Conservation (phyloP, 495 filamentous ascomycete species). For the Aspergillus ellipticus region DNA sequence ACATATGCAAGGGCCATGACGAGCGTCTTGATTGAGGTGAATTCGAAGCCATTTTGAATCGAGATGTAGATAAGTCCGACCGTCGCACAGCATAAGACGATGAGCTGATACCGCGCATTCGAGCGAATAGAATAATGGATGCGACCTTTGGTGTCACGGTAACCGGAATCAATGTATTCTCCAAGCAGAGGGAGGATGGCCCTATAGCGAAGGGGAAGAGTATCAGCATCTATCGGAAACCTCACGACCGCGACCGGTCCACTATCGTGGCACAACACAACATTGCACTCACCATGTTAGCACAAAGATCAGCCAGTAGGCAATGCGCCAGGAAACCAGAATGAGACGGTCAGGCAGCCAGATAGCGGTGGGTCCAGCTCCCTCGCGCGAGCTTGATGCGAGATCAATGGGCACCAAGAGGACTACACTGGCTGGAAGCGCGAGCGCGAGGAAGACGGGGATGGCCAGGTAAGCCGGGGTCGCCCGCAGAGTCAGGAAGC, state of each 20-base stretch:
- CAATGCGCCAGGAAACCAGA: conserved; percentile 83
- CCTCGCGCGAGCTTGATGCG: conserved; percentile 75
- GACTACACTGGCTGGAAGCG: conserved; percentile 89
- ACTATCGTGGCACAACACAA: neutral
- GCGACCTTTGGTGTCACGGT: conserved; percentile 76
- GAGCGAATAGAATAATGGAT: conserved; percentile 76
- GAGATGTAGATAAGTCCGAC: conserved; percentile 82
- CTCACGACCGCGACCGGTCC: neutral
- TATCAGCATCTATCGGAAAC: conserved; percentile 1
- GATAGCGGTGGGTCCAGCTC: conserved; percentile 60
- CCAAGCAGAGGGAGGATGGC: conserved; percentile 88
- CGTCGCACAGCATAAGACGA: conserved; percentile 65
- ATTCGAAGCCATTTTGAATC: conserved; percentile 67
- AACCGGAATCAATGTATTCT: conserved; percentile 90
- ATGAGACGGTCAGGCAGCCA: conserved; percentile 66
- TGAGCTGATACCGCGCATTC: conserved; percentile 84
- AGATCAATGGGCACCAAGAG: conserved; percentile 94
- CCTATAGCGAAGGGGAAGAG: conserved; percentile 41
- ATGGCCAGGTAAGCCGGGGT: conserved; percentile 89
- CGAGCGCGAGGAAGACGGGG: conserved; percentile 88
- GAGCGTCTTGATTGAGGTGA: conserved; percentile 65
- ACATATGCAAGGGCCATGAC: conserved; percentile 92
- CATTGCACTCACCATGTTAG: conserved; percentile 78
- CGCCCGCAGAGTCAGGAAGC: conserved; percentile 83
- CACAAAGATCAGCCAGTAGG: conserved; percentile 94